Conservation (phyloP, 2,329 filamentous ascomycete genomes). For the Dothidotthia symphoricarpi region DNA sequence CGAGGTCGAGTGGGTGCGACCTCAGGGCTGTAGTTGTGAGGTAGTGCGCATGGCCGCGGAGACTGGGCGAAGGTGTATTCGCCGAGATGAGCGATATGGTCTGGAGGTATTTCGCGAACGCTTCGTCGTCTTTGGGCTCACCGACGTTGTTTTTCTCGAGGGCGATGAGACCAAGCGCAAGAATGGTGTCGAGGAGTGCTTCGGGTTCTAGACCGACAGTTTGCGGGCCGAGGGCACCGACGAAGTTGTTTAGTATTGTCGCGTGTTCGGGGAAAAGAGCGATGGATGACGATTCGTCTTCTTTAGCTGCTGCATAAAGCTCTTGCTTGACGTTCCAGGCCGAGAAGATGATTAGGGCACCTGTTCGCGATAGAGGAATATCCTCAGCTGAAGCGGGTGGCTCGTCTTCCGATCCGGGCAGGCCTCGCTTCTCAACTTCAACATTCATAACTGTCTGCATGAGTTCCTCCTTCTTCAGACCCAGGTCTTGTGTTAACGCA, state of each 20-base stretch:
- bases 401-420: slow-evolving; percentile 54
- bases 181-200: slow-evolving; percentile 54
- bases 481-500: slow-evolving; percentile 62
- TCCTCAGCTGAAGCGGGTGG: slow-evolving; percentile 53
- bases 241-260: slow-evolving; percentile 52
- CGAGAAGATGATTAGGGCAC: slow-evolving; percentile 54
- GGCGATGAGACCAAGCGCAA: slow-evolving; percentile 54
- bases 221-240: slow-evolving; percentile 43
- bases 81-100: slow-evolving; percentile 50
- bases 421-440: slow-evolving; percentile 41
- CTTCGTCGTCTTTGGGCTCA: slow-evolving; percentile 49
- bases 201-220: slow-evolving; percentile 46
- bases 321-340: slow-evolving; percentile 52
- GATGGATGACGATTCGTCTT: slow-evolving; percentile 38
- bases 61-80: slow-evolving; percentile 48
- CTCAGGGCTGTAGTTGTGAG: slow-evolving; percentile 52
- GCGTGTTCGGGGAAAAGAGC: slow-evolving; percentile 56
- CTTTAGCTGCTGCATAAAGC: slow-evolving; percentile 47
- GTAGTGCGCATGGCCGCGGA: slow-evolving; percentile 51
- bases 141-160: slow-evolving; percentile 48
- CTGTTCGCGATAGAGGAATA: slow-evolving; percentile 57
- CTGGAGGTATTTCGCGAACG: slow-evolving; percentile 55
- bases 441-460: slow-evolving; percentile 46
- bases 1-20: slow-evolving; percentile 53
- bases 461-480: slow-evolving; percentile 50